phyloP scores from a whole-genome alignment of 2,329 filamentous ascomycete genomes.

The Neonectria ditissima region DNA sequence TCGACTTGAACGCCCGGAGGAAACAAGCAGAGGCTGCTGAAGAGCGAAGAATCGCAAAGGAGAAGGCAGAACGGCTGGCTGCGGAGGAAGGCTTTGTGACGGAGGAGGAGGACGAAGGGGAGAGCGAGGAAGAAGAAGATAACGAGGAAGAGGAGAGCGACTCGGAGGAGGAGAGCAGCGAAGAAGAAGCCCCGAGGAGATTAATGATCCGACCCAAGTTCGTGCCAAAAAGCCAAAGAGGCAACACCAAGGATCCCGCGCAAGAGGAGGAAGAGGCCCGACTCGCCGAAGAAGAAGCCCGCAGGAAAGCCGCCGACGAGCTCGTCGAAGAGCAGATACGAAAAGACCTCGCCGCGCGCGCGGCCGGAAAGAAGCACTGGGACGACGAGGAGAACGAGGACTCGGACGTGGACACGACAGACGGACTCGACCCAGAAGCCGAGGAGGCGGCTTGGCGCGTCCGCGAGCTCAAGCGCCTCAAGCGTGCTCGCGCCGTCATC shows the following conservation, averaged over 20 bases:
- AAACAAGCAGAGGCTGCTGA: conserved; percentile 61
- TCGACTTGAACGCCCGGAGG: conserved; percentile 63
- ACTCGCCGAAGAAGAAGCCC: conserved; percentile 68
- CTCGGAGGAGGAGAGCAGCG: conserved; percentile 61
- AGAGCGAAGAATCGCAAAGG: conserved; percentile 59
- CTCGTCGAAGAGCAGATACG: conserved; percentile 91
- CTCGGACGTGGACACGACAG: conserved; percentile 87
- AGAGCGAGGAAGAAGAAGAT: conserved; percentile 44
- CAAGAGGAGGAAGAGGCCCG: conserved; percentile 51
- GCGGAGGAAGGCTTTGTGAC: conserved; percentile 74
- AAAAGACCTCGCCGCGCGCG: conserved; percentile 80
- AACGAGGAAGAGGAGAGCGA: conserved; percentile 56
- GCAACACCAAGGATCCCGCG: conserved; percentile 46
- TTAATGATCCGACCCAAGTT: conserved; percentile 74
- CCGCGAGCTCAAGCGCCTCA: conserved; percentile 88
- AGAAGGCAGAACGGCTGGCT: conserved; percentile 63
- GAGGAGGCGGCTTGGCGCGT: conserved; percentile 95
- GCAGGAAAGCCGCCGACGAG: conserved; percentile 78
- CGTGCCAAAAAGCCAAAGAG: conserved; percentile 69
- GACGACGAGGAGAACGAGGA: conserved; percentile 79
- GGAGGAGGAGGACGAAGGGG: conserved; percentile 62
- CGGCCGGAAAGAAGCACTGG: conserved; percentile 86
- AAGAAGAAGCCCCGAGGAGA: conserved; percentile 68
- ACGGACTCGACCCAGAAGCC: conserved; percentile 86
- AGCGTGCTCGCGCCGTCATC: conserved; percentile 86